Conservation (phyloP, 495 filamentous ascomycete genomes). For the Neurospora intermedia region DNA sequence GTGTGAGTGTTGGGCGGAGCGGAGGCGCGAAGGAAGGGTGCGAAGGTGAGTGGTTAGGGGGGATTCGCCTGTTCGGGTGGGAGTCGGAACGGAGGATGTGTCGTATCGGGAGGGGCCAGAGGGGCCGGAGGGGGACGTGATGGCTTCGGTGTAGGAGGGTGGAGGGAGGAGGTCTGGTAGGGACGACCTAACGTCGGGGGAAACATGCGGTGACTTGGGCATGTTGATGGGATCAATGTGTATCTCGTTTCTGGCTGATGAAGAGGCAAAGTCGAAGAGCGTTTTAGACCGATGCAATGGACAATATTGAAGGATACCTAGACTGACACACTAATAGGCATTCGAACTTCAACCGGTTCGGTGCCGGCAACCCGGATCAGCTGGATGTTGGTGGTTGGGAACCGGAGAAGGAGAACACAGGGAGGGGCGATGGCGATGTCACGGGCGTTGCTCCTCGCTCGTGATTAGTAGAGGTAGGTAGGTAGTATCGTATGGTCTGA, state of each 20-base stretch:
- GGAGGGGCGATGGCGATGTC: background rate
- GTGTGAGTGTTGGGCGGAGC: conserved; percentile 18
- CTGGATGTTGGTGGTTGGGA: background rate
- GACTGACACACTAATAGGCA: too few relatives aligned
- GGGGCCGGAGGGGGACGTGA: background rate
- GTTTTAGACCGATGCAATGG: background rate
- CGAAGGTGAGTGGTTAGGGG: conserved; percentile 29
- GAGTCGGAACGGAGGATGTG: conserved; percentile 6
- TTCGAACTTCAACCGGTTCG: background rate
- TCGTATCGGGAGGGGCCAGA: background rate
- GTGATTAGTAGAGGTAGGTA: background rate
- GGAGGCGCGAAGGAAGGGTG: conserved; percentile 29
- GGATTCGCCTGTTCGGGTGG: conserved; percentile 10
- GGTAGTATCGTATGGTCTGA: background rate
- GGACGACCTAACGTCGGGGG: background rate
- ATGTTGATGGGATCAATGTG: background rate
- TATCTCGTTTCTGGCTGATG: background rate
- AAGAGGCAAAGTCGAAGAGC: background rate
- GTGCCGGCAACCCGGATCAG: background rate
- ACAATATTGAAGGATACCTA: background rate
- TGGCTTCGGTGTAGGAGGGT: conserved; percentile 28
- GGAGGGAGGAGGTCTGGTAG: conserved; percentile 3
- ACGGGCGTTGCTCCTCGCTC: background rate
- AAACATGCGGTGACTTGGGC: background rate
- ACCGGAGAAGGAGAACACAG: background rate